Base-by-base conservation (phyloP, 768 basidiomycete genomes). In the Candolleomyces efflorescens region DNA sequence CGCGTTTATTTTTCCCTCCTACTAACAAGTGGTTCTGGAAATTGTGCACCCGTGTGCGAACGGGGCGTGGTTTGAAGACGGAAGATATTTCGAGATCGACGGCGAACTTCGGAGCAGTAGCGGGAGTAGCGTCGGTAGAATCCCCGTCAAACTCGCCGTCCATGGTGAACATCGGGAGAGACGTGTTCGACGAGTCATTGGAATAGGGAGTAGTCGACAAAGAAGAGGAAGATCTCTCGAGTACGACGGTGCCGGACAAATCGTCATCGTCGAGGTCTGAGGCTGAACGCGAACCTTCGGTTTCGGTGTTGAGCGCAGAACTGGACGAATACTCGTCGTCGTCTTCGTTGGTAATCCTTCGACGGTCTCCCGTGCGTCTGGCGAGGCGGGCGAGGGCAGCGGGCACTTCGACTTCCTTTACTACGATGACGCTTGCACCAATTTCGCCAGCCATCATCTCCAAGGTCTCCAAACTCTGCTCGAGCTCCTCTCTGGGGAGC, bases 371-470 rank as follows among this genome's bases (percentile, higher is more conserved):
- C 20, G 67, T 69, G 39, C 71, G 69, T 27, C 70, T 75, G 55
- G 77, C 70, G 32, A 76, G 60, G 22, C 69, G 71, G 44, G 76
- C 74, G 63, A 87, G 72, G 11, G 74, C 77, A 0, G 78, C 79
- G 0, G 87, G 86, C 0, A 94, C 84, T 63, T 90, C 88, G 26
- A 96, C 84, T 67, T 94, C 92, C 73, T 92, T 92, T 15, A 94
- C 88, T 26, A 97, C 84, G 49, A 94, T 85, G 56, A 97, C 92
- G 23, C 90, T 91, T 0, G 92, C 95, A 1, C 93, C 94, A 41
- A 98, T 89, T 67, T 96, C 94, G 23, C 87, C 85, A 0, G 94
- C 94, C 95, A 98, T 98, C 77, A 84, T 85, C 68, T 91, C 91
- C 13, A 98, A 82, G 0, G 94, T 96, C 64, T 87, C 85, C 39